A percentile compares a stretch with the other conserved stretches of the same genome.
Evolutionary conservation across 1,284 basidiomycete species (phyloP).

Genomic region (Cutaneotrichosporon cutaneum): DNA sequence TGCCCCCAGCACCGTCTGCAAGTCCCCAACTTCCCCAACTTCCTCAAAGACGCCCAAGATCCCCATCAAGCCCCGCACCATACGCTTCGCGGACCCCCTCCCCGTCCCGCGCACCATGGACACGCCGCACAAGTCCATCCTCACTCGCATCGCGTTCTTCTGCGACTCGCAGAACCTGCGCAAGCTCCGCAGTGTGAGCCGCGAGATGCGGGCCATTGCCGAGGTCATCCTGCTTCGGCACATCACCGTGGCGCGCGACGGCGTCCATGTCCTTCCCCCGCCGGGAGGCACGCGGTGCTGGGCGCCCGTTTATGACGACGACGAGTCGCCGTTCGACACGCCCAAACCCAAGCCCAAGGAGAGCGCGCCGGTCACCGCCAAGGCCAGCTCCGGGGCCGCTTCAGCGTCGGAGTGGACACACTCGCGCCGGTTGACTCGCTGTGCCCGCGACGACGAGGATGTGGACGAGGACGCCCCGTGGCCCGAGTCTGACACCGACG

Average conservation of each 20-base stretch:
- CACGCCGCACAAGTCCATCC: neutral
- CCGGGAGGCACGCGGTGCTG: neutral
- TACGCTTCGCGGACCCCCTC: neutral
- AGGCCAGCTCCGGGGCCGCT: neutral
- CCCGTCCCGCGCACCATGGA: neutral
- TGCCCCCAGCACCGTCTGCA: neutral
- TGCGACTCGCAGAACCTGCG: constrained; percentile 3
- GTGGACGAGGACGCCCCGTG: neutral
- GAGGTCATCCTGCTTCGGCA: neutral
- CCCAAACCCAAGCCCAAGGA: neutral
- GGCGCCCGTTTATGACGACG: neutral
- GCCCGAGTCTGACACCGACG: neutral
- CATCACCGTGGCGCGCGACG: neutral
- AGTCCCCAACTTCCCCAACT: neutral
- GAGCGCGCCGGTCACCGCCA: neutral
- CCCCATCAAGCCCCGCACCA: neutral
- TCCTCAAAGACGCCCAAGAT: neutral
- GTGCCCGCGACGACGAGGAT: neutral
- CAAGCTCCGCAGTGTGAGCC: neutral
- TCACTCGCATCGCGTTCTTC: neutral
- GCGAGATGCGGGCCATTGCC: neutral
- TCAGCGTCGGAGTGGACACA: neutral
- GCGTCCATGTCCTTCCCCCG: neutral
- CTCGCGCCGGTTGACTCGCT: neutral
- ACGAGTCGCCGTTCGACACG: neutral